phyloP scores from a whole-genome alignment of 371 early-diverging fungal genomes.

The Mucor irregularis region DNA sequence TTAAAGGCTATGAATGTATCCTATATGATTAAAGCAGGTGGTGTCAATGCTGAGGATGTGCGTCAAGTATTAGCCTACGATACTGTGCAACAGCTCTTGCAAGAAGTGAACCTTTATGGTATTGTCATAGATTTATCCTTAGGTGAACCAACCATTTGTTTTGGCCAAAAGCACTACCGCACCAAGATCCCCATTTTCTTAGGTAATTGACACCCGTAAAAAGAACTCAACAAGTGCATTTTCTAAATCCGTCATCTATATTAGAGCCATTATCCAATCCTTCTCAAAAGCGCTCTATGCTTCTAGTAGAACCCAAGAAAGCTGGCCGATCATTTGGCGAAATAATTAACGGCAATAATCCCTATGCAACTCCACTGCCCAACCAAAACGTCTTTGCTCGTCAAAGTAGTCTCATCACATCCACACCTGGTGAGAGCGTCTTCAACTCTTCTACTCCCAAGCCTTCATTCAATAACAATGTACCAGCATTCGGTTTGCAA shows the following conservation, averaged over 20 bases:
- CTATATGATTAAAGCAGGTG: slow-evolving; percentile 53
- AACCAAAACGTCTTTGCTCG: neutral
- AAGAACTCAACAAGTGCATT: too few relatives aligned
- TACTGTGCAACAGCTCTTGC: slow-evolving; percentile 24
- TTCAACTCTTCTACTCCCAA: too few relatives aligned
- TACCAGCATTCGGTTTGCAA: neutral
- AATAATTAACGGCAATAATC: slow-evolving; percentile 26
- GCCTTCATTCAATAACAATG: neutral
- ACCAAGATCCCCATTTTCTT: slow-evolving; percentile 27
- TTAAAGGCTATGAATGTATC: slow-evolving; percentile 73
- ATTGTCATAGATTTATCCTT: slow-evolving; percentile 22
- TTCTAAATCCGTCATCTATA: too few relatives aligned
- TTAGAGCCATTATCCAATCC: slow-evolving; percentile 46
- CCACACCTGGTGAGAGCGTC: neutral
- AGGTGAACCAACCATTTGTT: slow-evolving; percentile 24
- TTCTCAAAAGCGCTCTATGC: slow-evolving; percentile 20
- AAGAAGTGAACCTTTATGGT: slow-evolving; percentile 38
- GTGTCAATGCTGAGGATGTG: slow-evolving; percentile 32
- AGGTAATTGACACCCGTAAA: too few relatives aligned
- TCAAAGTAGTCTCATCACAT: neutral
- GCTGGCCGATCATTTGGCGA: slow-evolving; percentile 13
- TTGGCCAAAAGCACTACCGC: slow-evolving; percentile 30
- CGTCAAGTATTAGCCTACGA: slow-evolving; percentile 38
- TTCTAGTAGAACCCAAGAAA: slow-evolving; percentile 46
- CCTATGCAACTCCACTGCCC: neutral